Evolutionary conservation across 1,284 basidiomycete species (phyloP).

Genomic region (Pseudozyma pruni): DNA sequence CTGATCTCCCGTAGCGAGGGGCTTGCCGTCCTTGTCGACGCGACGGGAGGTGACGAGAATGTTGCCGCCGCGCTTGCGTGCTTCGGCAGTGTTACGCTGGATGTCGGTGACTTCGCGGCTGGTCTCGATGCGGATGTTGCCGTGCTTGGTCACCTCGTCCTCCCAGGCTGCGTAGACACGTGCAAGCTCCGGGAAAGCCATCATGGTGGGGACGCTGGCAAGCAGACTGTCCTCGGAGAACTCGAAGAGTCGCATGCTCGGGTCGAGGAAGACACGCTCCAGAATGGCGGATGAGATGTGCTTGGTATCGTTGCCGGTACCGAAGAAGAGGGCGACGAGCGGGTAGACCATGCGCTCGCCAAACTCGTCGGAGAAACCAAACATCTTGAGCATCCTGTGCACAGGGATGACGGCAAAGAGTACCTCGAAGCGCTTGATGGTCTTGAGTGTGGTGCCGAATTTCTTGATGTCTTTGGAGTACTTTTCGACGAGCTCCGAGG

Average conservation of each 20-base stretch:
- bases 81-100: constrained; percentile 51
- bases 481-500: constrained; percentile 59
- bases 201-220: constrained; percentile 69
- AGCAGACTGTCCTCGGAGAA: constrained; percentile 65
- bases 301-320: constrained; percentile 75
- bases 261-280: constrained; percentile 74
- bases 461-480: constrained; percentile 58
- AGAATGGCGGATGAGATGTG: constrained; percentile 74
- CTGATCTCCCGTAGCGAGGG: constrained; percentile 37
- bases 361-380: constrained; percentile 69
- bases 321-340: constrained; percentile 74
- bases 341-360: constrained; percentile 74
- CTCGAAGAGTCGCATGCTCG: constrained; percentile 71
- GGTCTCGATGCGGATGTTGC: constrained; percentile 70
- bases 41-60: constrained; percentile 47
- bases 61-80: constrained; percentile 48
- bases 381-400: constrained; percentile 55
- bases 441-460: constrained; percentile 58
- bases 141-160: constrained; percentile 69
- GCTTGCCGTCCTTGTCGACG: constrained; percentile 47
- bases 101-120: constrained; percentile 71
- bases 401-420: constrained; percentile 62
- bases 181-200: constrained; percentile 70
- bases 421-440: constrained; percentile 61
- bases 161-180: constrained; percentile 72